phyloP scores from a whole-genome alignment of 2,329 filamentous ascomycete species.

The Colletotrichum costaricense region DNA sequence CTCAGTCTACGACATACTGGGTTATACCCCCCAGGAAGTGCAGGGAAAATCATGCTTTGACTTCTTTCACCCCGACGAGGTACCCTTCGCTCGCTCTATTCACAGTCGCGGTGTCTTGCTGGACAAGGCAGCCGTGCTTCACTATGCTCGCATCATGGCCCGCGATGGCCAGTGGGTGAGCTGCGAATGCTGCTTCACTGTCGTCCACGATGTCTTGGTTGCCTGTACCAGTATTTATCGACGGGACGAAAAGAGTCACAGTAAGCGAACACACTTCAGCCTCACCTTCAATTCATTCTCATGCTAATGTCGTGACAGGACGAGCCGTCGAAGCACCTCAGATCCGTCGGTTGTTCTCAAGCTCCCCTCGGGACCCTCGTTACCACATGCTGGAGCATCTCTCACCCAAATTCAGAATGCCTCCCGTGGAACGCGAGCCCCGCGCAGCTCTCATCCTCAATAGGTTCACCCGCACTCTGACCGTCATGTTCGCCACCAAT shows the following conservation, averaged over 20 bases:
- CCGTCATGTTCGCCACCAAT: constrained; percentile 88
- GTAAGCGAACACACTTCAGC: constrained; percentile 59
- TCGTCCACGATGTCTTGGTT: constrained; percentile 89
- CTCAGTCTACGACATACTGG: constrained; percentile 85
- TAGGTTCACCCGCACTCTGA: constrained; percentile 83
- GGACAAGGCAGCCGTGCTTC: constrained; percentile 86
- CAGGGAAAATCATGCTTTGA: constrained; percentile 83
- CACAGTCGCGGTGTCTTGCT: constrained; percentile 80
- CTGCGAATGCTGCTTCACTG: constrained; percentile 90
- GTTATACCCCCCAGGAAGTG: constrained; percentile 81
- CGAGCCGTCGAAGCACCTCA: constrained; percentile 82
- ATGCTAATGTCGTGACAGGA: constrained; percentile 51
- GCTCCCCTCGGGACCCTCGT: constrained; percentile 83
- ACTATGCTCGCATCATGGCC: constrained; percentile 80
- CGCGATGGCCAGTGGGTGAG: constrained; percentile 78
- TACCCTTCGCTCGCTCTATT: constrained; percentile 78
- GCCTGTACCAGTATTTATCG: constrained; percentile 85
- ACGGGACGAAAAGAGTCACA: constrained; percentile 75
- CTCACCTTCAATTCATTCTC: neutral
- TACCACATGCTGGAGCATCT: constrained; percentile 92
- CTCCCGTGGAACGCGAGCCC: constrained; percentile 77
- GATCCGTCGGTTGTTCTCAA: constrained; percentile 83
- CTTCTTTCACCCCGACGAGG: constrained; percentile 86
- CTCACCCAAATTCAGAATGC: constrained; percentile 80
- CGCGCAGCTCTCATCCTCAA: constrained; percentile 88